These are phyloP conservation scores for Annulohypoxylon truncatum DNA, from an alignment of 2,329 filamentous ascomycete genomes.

Conservation along the genomic window DNA sequence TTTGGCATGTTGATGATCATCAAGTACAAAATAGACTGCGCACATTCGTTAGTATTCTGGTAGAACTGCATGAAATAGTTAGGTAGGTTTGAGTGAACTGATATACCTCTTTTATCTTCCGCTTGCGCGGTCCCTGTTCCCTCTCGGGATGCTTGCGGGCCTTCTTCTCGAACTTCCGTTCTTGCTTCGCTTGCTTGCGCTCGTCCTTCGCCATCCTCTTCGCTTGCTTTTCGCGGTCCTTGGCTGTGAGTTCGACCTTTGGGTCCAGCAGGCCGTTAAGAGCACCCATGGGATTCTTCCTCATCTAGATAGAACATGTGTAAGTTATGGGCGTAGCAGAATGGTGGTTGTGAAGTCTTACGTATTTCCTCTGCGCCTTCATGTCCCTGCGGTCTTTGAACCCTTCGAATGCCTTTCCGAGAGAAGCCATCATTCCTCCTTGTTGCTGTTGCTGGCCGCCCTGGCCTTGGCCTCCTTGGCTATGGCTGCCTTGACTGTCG, in stretches of 20 bases:
- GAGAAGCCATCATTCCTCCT: slow-evolving; percentile 1
- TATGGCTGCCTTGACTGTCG: background rate
- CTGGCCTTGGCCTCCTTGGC: background rate
- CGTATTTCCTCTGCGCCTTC: slow-evolving; percentile 35
- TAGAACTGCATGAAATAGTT: too few relatives aligned
- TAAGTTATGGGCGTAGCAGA: background rate
- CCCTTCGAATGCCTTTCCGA: slow-evolving; percentile 23
- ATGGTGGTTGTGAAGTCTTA: background rate
- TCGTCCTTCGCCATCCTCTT: slow-evolving; percentile 29
- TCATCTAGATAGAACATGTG: slow-evolving; percentile 10
- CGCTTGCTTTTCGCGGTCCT: slow-evolving; percentile 35
- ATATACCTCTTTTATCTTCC: slow-evolving; percentile 18
- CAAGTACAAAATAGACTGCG: slow-evolving; percentile 61
- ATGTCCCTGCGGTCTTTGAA: slow-evolving; percentile 25
- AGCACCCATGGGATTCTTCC: slow-evolving; percentile 31
- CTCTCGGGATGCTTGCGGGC: slow-evolving; percentile 31
- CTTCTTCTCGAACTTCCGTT: slow-evolving; percentile 33
- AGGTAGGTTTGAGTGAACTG: background rate
- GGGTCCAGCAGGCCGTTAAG: slow-evolving; percentile 34
- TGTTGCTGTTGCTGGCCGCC: background rate
- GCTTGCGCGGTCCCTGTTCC: slow-evolving; percentile 16
- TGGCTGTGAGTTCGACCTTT: slow-evolving; percentile 33
- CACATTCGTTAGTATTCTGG: background rate
- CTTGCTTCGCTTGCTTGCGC: slow-evolving; percentile 28
- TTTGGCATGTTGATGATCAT: slow-evolving; percentile 63